Evolutionary conservation across 441 rosid species (phyloP), one percentile per base, ranked within the genome.

Genomic region (Populus hybrid): DNA sequence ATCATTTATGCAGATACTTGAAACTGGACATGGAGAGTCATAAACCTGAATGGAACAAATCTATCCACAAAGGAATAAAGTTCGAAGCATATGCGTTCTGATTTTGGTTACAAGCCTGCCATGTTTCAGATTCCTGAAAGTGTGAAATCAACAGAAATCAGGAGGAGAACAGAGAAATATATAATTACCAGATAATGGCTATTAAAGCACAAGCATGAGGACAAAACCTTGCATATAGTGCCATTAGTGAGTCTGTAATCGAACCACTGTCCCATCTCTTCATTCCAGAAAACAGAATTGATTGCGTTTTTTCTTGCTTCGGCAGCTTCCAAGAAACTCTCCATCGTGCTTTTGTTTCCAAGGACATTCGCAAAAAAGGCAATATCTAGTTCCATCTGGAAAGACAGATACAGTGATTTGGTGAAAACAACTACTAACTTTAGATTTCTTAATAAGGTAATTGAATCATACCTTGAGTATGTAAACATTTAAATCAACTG

Each of bases 331-430:
- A 68, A 36, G 82, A 92, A 94, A 11, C 78, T 82, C 76, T 85
- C 75, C 26, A 87, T 80, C 57, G 87, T 79, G 20, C 70, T 73
- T 73, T 84, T 68, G 53, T 91, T 84, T 20, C 97, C 93, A 36
- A 78, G 64, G 74, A 82, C 80, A 79, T 89, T 86, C 82, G 92
- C 95, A 34, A 93, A 83, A 78, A 81, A 90, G 12, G 93, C 88
- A 71, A 96, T 85, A 83, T 93, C 93, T 63, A 87, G 91, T 82
- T 96, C 99, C 99, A 96, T 91, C 99, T 96, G 84, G 53, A 63
- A 46, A 82, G 80, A 73, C 50, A 69, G 71, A 72, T 6, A 71
- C 50, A 71, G 70, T 26, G 59, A 35, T 61, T 38, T 18, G 75
- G 79, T 57, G 34, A 73, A 53, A 35, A 4, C 63, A 42, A 28